Evolutionary conservation across 2,329 filamentous ascomycete species (phyloP), one percentile per base, ranked within the genome.

Genomic region (Claviceps pusilla): DNA sequence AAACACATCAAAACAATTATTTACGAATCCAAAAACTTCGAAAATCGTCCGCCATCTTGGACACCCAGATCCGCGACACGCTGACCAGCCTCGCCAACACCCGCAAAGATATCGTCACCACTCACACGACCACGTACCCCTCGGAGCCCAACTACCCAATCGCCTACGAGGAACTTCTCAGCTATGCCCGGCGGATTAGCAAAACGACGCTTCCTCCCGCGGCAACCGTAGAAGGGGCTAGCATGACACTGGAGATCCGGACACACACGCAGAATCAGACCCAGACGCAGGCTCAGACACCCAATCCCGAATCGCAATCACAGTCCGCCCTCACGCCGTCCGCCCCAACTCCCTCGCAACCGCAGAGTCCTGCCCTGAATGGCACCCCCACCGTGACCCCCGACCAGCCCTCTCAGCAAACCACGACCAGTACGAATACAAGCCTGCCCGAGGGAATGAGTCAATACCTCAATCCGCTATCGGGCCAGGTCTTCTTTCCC

Each of bases 151-250:
- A 73, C 63, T 74, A 77, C 59, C 69, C 74, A 10, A 77, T 93
- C 51, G 77, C 77, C 3, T 87, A 89, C 63, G 76, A 82, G 48
- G 84, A 90, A 60, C 79, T 94, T 0, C 80, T 94, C 28, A 77
- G 75, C 57, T 93, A 88, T 65, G 88, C 87, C 28, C 84, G 84
- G 47, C 82, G 84, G 59, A 93, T 94, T 63, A 86, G 83, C 66
- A 86, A 83, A 65, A 89, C 84, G 59, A 91, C 88, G 0, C 76
- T 89, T 12, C 87, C 88, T 0, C 83, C 83, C 0, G 79, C 79
- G 0, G 71, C 72, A 49, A 71, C 73, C 50, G 67, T 73, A 12
- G 74, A 75, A 58, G 65, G 68, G 28, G 54, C 69, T 24, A 62
- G 66, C 24, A 56, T 66, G 1, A 58, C 62, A 3, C 63, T 65